Evolutionary conservation across 2,329 filamentous ascomycete genomes (phyloP), one percentile per base, ranked within the genome.

Genomic region (Diatrype stigma): DNA sequence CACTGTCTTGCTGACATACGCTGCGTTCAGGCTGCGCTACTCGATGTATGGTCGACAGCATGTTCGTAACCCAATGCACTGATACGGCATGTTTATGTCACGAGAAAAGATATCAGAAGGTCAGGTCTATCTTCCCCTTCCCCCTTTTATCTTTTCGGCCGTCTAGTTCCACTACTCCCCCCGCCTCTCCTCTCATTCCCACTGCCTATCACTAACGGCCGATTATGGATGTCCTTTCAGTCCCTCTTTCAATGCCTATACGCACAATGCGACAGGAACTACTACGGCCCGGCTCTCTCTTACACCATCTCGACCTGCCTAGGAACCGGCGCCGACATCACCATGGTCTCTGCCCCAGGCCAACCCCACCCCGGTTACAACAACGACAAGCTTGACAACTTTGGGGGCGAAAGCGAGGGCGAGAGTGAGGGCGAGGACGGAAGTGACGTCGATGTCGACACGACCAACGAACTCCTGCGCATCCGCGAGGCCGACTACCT

Each of bases 231-330:
- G n/a, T n/a, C n/a, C n/a, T 11, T 44, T 2, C 21, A 67, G 63
- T 61, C 62, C 3, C 58, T 66, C 19, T 66, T 65, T 45, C 63
- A 65, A 38, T 65, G 64, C 22, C 61, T 67, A n/a, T 65, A 65
- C 44, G 62, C 63, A 1, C 64, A 67, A 54, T 67, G 64, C 51
- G 64, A 66, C 48, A 52, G 60, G 10, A 50, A 49, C 21, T 51
- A 63, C 14, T 67, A 67, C 47, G 63, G 63, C 34, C 53, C 56
- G 10, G 61, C 63, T 12, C 59, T 67, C 6, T 57, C 58, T 32
- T 56, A 63, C 47, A 65, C 61, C 0, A 65, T 67, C 47, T 56
- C 56, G 2, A 57, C 60, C 3, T 66, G 63, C 51, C 59, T 66
- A 45, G 60, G 47, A 22, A 55, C 58, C 7, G 63, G 64, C 4